Base-by-base conservation (phyloP, 1,139 yeast species). In the Candida glucosophila region DNA sequence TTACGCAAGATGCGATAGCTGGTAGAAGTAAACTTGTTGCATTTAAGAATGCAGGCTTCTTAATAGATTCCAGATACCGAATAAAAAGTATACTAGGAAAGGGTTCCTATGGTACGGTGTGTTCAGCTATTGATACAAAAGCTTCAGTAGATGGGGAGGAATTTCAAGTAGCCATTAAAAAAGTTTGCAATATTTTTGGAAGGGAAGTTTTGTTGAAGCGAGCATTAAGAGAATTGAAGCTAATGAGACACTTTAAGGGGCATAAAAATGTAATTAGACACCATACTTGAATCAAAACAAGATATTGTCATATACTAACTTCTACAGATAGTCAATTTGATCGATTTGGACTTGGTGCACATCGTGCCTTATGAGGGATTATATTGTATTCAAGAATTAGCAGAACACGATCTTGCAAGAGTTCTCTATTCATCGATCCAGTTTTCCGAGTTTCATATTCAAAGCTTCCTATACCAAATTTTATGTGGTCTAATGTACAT, bases 91-190 rank as follows among this genome's bases (percentile, higher is more conserved):
- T 77, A 2, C 60, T 88, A 25, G 97, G 97, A 0, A 74, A 77
- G 38, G 97, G 97, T 0, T 77, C 95, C 0, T 88, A 83, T 48
- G 97, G 97, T 2, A 73, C 78, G 1, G 97, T 90, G 3, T 80
- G 90, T 41, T 70, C 85, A 5, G 96, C 93, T 0, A 47, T 76
- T 8, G 95, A 88, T 47, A 54, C 67, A 11, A 43, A 46, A 12
- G 22, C 43, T 33, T 39, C 38, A 22, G 50, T 29, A 11, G 33
- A 24, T 19, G 44, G 6, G 37, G 41, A 29, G 12, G 30, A 24
- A 3, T 31, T 39, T 14, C 60, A 25, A 43, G 74, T 44, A 7
- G 96, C 96, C 6, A 78, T 86, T 28, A 88, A 88, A 47, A 81
- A 80, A 44, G 79, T 85, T 10, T 67, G 75, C 22, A 68, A 70